Evolutionary conservation across 192 early-diverging fungal species (phyloP), one percentile per base, ranked within the genome.

Genomic region (Gamsiella multidivaricata): DNA sequence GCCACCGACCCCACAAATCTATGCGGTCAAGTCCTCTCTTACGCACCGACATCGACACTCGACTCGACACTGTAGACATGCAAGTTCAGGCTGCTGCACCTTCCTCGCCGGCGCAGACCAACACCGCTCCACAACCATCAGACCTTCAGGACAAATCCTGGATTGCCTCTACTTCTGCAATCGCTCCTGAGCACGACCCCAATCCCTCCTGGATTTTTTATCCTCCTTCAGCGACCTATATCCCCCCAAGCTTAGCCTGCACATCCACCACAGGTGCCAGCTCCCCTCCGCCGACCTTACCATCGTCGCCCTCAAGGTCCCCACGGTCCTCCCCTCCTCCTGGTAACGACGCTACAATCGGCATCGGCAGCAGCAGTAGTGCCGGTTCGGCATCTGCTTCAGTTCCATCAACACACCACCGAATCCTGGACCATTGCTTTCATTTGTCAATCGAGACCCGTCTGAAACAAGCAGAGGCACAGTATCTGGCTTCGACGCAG

Each of bases 381-480:
- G 50, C 6, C 53, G 5, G 18, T 9, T 49, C 46, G 8, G 14
- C 42, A 9, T 57, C n/a, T n/a, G n/a, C 58, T 8, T 37, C 73
- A n/a, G 61, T 58, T 8, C 65, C 75, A 18, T 74, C 83, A 3
- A 86, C 85, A 9, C 83, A 86, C 43, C 83, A 86, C 31, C 79
- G 83, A 12, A 86, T 86, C 28, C 51, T 86, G 42, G 82, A 86
- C 49, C 83, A 86, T 56, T 73, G 83, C 37, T 78, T 86, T 14
- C 79, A 82, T 42, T 53, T 86, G 5, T 86, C 85, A n/a, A 86
- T 83, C 34, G 82, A 83, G 51, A 84, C 85, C 33, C 64, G 85
- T n/a, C 32, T 86, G 34, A 80, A 84, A 57, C 85, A 86, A 56
- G 82, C 85, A 17, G 78, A 82, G 49, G 56, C 83, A 3, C 82